A percentile compares a stretch with the other conserved stretches of the same genome.
phyloP scores from a whole-genome alignment of 441 rosid genomes.

The Raphanus hybrid region DNA sequence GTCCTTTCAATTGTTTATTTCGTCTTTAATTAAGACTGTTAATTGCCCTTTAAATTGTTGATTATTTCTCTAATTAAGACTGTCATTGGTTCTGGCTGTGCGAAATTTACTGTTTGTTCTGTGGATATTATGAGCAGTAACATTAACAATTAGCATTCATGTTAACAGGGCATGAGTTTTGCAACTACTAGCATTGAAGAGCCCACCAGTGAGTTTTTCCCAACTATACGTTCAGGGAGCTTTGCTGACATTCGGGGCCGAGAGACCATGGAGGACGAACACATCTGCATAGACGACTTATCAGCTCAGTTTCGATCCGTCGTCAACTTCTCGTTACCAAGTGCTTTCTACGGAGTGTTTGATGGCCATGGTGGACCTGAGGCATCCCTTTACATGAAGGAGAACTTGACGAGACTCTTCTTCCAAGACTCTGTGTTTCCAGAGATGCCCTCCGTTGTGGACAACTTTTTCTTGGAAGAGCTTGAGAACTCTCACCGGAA shows the following conservation, averaged over 20 bases:
- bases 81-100: background rate
- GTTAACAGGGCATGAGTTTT: conserved; percentile 28
- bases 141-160: background rate
- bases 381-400: conserved; percentile 75
- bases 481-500: conserved; percentile 68
- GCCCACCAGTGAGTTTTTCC: conserved; percentile 41
- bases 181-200: conserved; percentile 1
- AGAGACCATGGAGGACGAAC: conserved; percentile 89
- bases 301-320: conserved; percentile 62
- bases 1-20: background rate
- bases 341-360: conserved; percentile 47
- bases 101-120: background rate
- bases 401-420: conserved; percentile 69
- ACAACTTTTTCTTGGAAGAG: conserved; percentile 58
- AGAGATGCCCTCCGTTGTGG: conserved; percentile 50
- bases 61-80: background rate
- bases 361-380: conserved; percentile 95
- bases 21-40: background rate
- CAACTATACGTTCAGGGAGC: conserved; percentile 73
- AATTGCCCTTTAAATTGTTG: background rate
- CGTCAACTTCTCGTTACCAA: conserved; percentile 53
- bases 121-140: background rate
- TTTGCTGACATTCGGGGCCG: conserved; percentile 58
- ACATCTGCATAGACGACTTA: conserved; percentile 77
- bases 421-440: conserved; percentile 65